phyloP scores from a whole-genome alignment of 805 yeast genomes.

The Brettanomyces naardenensis region DNA sequence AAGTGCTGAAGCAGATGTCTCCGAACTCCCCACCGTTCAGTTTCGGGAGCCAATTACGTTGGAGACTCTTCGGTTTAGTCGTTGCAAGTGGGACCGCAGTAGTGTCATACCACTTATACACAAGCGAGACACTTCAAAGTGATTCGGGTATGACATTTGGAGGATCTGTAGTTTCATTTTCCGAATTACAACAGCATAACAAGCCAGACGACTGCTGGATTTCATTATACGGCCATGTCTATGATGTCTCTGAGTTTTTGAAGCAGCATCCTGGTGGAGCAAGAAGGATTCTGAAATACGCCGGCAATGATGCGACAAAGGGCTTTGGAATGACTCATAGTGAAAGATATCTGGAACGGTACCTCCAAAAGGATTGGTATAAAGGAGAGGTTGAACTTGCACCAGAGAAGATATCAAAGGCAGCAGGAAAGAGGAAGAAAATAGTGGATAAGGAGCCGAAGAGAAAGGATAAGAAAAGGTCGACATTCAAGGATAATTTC shows the following conservation, averaged over 20 bases:
- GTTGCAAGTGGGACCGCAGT: too few species aligned
- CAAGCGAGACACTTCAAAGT: too few species aligned
- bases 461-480: not conserved
- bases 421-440: conserved; percentile 21
- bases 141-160: too few species aligned
- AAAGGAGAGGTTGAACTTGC: conserved; percentile 29
- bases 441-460: conserved; percentile 11
- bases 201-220: conserved; percentile 78
- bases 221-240: conserved; percentile 68
- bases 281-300: conserved; percentile 64
- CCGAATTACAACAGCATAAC: conserved; percentile 54
- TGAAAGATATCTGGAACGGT: conserved; percentile 18
- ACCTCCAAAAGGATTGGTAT: conserved; percentile 21
- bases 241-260: conserved; percentile 75
- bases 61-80: too few species aligned
- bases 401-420: conserved; percentile 17
- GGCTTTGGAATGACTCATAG: too few species aligned
- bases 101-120: too few species aligned
- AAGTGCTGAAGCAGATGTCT: too few species aligned
- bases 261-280: conserved; percentile 92
- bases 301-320: conserved; percentile 85
- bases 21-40: too few species aligned
- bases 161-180: too few species aligned
- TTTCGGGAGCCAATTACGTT: too few species aligned
- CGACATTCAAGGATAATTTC: not conserved